A percentile compares a stretch with the other conserved stretches of the same genome.
These are phyloP conservation scores for Naganishia vaughanmartiniae DNA, from an alignment of 768 basidiomycete species.

Conservation along the genomic window DNA sequence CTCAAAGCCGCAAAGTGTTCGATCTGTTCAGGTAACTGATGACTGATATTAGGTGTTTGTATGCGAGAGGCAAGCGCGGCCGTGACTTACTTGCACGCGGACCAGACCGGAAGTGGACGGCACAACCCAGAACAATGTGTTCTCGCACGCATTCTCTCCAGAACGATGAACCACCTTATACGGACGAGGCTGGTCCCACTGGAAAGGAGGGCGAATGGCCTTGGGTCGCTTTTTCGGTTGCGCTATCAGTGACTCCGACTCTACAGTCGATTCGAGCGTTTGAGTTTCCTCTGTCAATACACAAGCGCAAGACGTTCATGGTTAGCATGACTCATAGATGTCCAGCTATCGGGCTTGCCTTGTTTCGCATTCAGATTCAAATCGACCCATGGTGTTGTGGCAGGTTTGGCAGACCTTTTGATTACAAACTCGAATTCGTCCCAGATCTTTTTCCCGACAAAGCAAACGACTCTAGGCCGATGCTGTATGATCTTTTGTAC, in stretches of 20 bases:
- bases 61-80: background rate
- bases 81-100: conserved; percentile 62
- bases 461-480: conserved; percentile 69
- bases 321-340: background rate
- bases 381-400: background rate
- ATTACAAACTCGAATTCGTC: conserved; percentile 48
- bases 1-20: conserved; percentile 1
- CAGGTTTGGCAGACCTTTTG: conserved; percentile 9
- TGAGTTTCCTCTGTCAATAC: background rate
- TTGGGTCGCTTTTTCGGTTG: conserved; percentile 24
- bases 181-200: conserved; percentile 40
- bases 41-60: background rate
- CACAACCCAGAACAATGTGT: conserved; percentile 72
- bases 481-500: conserved; percentile 62
- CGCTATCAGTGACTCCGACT: background rate
- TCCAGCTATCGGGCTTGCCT: background rate
- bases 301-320: background rate
- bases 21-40: conserved; percentile 12
- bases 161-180: conserved; percentile 29
- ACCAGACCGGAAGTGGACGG: conserved; percentile 75
- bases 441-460: conserved; percentile 74
- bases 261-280: background rate
- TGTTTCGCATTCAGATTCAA: conserved; percentile 1
- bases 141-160: conserved; percentile 40
- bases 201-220: conserved; percentile 26